Conservation (phyloP, 352 stramenopile species). For the Globisporangium acanthophoron region DNA sequence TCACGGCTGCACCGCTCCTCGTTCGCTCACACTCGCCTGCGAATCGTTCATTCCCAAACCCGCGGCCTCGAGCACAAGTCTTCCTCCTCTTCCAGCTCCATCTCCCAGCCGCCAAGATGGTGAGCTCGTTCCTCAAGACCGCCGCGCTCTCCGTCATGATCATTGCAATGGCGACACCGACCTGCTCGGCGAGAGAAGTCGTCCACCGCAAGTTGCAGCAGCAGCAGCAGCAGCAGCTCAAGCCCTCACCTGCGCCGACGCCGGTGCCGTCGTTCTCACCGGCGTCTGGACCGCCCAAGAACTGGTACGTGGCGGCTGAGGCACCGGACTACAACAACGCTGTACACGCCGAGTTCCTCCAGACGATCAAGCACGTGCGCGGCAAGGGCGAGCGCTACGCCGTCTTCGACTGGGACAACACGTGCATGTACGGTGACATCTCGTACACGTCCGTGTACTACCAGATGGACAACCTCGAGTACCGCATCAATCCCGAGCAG, state of each 20-base stretch:
- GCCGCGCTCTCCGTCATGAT: neutral
- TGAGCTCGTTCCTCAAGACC: slow-evolving; percentile 3
- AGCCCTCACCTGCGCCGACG: neutral
- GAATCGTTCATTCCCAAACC: neutral
- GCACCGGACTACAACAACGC: slow-evolving; percentile 56
- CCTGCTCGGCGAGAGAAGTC: too few species aligned
- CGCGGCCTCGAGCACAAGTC: neutral
- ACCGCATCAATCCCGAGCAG: slow-evolving; percentile 33
- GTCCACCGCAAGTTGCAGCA: neutral
- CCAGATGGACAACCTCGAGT: slow-evolving; percentile 52
- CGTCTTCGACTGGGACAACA: slow-evolving; percentile 66
- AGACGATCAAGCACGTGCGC: slow-evolving; percentile 27
- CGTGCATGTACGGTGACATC: slow-evolving; percentile 62
- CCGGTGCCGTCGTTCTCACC: slow-evolving; percentile 6
- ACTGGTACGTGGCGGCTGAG: slow-evolving; percentile 40
- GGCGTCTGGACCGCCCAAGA: slow-evolving; percentile 2
- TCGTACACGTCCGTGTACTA: slow-evolving; percentile 60
- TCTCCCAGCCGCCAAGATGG: neutral
- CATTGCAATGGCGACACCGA: neutral
- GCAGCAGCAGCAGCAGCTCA: slow-evolving; percentile 4
- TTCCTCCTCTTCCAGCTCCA: neutral
- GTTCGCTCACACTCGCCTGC: neutral
- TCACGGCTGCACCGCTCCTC: neutral
- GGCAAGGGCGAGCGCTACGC: slow-evolving; percentile 35
- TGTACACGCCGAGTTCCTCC: slow-evolving; percentile 31